Evolutionary conservation across 352 stramenopile species (phyloP).

Genomic region (Phytophthora hybrid): DNA sequence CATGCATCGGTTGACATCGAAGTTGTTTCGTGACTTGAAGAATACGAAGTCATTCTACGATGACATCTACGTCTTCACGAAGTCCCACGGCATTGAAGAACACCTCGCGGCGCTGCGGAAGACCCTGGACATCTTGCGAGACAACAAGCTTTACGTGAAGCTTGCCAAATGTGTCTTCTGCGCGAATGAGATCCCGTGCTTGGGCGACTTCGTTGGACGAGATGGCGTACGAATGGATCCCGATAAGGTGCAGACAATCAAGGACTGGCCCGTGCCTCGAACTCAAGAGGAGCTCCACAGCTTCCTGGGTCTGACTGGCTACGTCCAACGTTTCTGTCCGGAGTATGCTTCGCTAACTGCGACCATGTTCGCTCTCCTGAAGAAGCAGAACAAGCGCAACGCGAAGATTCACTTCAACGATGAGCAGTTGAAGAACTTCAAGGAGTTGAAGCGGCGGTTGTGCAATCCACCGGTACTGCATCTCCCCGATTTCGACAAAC

Average conservation of each 20-base stretch:
- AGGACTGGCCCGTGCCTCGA: neutral
- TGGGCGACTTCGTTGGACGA: neutral
- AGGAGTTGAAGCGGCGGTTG: slow-evolving; percentile 5
- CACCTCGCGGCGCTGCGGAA: slow-evolving; percentile 6
- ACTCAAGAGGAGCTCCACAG: slow-evolving; percentile 11
- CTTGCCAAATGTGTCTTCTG: no score
- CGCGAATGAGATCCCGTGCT: no score
- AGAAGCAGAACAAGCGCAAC: slow-evolving; percentile 2
- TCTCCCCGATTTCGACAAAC: neutral
- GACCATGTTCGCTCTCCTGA: no score
- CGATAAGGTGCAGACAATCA: slow-evolving; percentile 8
- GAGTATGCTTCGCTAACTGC: no score
- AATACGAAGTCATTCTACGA: slow-evolving; percentile 17
- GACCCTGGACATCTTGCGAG: neutral
- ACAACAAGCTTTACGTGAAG: no score
- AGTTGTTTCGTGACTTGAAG: slow-evolving; percentile 4
- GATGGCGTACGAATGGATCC: slow-evolving; percentile 4
- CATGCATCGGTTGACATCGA: slow-evolving; percentile 14
- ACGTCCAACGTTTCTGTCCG: neutral
- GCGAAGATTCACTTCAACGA: no score
- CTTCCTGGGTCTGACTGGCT: slow-evolving; percentile 7
- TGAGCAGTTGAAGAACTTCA: neutral
- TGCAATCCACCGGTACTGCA: slow-evolving; percentile 3
- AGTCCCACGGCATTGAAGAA: slow-evolving; percentile 1
- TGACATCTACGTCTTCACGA: slow-evolving; percentile 19